Percentiles rank a stretch among this genome's conserved stretches.
Conservation (phyloP, 352 stramenopile species). For the Thraustochytrium aureum region DNA sequence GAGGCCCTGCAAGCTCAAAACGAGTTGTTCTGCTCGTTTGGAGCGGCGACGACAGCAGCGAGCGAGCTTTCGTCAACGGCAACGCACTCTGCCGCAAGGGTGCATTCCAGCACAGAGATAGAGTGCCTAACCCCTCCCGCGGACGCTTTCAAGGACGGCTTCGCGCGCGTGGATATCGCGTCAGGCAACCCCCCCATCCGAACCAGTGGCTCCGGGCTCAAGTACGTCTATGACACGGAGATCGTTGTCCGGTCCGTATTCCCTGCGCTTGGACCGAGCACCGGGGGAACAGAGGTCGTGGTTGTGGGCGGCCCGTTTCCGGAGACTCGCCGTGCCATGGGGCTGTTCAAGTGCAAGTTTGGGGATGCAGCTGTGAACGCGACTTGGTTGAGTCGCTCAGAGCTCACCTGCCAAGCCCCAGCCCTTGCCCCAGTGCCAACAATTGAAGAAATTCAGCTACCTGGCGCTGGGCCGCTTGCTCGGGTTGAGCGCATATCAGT, state of each 20-base stretch:
- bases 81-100: background rate
- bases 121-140: background rate
- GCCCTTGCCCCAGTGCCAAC: background rate
- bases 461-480: background rate
- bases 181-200: no score
- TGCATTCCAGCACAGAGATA: background rate
- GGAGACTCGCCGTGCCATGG: background rate
- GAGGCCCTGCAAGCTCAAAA: no score
- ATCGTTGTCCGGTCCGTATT: background rate
- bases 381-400: background rate
- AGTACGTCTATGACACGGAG: background rate
- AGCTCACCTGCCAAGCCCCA: background rate
- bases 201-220: no score
- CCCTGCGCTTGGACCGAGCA: background rate
- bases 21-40: no score
- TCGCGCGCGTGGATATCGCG: no score
- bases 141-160: background rate
- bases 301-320: constrained; percentile 10
- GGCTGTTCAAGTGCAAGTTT: constrained; percentile 15
- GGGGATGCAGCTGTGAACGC: constrained; percentile 10
- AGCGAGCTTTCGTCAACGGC: no score
- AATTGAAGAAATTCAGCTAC: background rate
- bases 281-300: constrained; percentile 6
- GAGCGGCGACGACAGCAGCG: no score
- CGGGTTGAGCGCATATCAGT: constrained; percentile 21